Percentiles rank a stretch among this genome's conserved stretches.
Conservation (phyloP, 2,329 filamentous ascomycete genomes). For the Beauveria australis region DNA sequence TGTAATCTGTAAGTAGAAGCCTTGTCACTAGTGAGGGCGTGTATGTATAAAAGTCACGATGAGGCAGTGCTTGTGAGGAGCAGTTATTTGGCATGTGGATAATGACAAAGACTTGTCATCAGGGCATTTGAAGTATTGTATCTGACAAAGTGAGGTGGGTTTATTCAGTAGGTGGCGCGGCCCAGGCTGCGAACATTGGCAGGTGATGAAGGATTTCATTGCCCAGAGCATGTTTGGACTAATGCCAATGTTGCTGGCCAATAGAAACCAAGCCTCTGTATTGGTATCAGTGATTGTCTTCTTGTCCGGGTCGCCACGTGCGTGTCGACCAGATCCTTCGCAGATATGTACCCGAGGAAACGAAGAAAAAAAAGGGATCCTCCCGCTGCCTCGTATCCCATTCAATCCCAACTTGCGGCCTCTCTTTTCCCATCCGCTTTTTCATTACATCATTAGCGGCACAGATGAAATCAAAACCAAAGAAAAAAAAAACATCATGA, state of each 20-base stretch:
- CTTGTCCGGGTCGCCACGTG: neutral
- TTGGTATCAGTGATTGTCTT: neutral
- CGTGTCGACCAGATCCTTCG: neutral
- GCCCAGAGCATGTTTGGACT: neutral
- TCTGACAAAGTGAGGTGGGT: neutral
- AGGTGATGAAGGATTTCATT: no score
- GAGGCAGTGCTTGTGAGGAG: slow-evolving; percentile 1
- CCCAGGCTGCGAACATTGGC: neutral
- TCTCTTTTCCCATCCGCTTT: neutral
- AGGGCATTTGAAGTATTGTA: neutral
- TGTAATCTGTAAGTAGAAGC: neutral
- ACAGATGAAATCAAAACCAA: neutral
- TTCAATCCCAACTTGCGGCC: neutral
- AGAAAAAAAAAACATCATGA: neutral
- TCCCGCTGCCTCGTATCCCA: neutral
- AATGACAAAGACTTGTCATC: neutral
- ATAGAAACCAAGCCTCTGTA: neutral
- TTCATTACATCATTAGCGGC: slow-evolving; percentile 6
- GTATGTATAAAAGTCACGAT: neutral
- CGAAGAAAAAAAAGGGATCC: neutral
- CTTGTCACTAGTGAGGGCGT: neutral
- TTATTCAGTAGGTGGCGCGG: neutral
- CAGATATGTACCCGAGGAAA: neutral
- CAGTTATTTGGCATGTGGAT: neutral
- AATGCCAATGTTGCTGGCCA: neutral